Evolutionary conservation across 495 filamentous ascomycete genomes (phyloP).

Genomic region (Aspergillus ostianus): DNA sequence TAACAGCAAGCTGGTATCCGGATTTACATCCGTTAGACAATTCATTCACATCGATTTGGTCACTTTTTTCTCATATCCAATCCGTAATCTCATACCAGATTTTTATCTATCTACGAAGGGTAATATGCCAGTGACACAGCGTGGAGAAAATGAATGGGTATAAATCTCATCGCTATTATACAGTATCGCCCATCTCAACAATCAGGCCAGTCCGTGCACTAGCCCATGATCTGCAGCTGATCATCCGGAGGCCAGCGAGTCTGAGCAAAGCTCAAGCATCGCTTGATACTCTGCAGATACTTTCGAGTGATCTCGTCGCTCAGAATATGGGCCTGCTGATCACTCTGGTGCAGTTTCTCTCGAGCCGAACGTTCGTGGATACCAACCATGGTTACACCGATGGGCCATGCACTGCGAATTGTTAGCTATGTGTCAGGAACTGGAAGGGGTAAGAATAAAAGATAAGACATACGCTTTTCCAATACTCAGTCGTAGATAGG

Average conservation of each 20-base stretch:
- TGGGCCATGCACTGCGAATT: slow-evolving; percentile 76
- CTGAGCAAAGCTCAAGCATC: slow-evolving; percentile 95
- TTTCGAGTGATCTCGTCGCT: slow-evolving; percentile 93
- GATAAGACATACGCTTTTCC: slow-evolving; percentile 71
- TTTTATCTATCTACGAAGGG: too few species aligned
- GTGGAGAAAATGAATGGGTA: neutral
- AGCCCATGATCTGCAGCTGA: slow-evolving; percentile 94
- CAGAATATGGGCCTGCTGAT: slow-evolving; percentile 92
- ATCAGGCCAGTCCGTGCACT: slow-evolving; percentile 7
- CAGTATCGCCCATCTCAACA: neutral
- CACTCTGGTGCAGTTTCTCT: slow-evolving; percentile 88
- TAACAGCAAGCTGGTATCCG: slow-evolving; percentile 1
- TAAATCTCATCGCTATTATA: slow-evolving; percentile 6
- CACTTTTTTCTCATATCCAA: too few species aligned
- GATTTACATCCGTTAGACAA: too few species aligned
- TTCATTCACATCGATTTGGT: too few species aligned
- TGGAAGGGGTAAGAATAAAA: neutral
- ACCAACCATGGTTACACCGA: slow-evolving; percentile 99
- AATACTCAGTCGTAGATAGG: slow-evolving; percentile 88
- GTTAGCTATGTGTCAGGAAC: slow-evolving; percentile 11
- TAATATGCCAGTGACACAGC: too few species aligned
- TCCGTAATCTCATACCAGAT: too few species aligned
- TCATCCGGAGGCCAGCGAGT: slow-evolving; percentile 95
- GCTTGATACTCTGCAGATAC: slow-evolving; percentile 95
- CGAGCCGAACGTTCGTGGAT: slow-evolving; percentile 95